Conservation (phyloP, 768 basidiomycete species). For the Boletus sp. region DNA sequence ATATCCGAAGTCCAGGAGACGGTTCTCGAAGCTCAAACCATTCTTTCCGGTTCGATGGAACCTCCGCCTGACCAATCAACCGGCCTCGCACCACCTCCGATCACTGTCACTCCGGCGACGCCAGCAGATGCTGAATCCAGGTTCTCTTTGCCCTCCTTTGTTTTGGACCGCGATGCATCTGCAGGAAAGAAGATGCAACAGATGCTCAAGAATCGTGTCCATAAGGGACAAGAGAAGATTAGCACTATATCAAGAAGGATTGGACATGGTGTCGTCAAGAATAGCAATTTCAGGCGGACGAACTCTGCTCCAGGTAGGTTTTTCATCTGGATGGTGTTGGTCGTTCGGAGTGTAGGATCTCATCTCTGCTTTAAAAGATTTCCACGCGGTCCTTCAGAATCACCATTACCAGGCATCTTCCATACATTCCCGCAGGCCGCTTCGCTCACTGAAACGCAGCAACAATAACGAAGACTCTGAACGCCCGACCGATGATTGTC, state of each 20-base stretch:
- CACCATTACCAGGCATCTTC: slow-evolving; percentile 72
- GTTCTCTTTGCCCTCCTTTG: slow-evolving; percentile 20
- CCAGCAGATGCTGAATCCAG: slow-evolving; percentile 37
- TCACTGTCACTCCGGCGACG: slow-evolving; percentile 62
- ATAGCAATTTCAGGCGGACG: slow-evolving; percentile 53
- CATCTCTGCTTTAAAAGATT: slow-evolving; percentile 43
- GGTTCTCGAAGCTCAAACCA: slow-evolving; percentile 8
- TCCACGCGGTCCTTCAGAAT: slow-evolving; percentile 61
- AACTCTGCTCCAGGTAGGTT: slow-evolving; percentile 66
- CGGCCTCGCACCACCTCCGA: slow-evolving; percentile 30
- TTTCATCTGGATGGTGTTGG: not conserved
- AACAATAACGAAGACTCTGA: slow-evolving; percentile 34
- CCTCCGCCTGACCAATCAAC: not conserved
- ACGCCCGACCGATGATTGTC: slow-evolving; percentile 33
- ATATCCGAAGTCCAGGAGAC: no score
- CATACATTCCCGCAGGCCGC: slow-evolving; percentile 73
- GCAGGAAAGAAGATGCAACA: slow-evolving; percentile 73
- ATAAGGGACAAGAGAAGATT: slow-evolving; percentile 69
- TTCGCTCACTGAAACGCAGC: slow-evolving; percentile 45
- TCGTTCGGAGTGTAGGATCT: not conserved
- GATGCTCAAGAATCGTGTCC: slow-evolving; percentile 69
- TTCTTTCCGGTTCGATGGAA: slow-evolving; percentile 3
- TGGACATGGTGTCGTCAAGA: slow-evolving; percentile 62
- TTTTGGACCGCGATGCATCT: slow-evolving; percentile 43
- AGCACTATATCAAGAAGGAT: slow-evolving; percentile 76